Percentiles rank a stretch among this genome's conserved stretches.
Conservation (phyloP, 768 basidiomycete genomes). For the Pholiota molesta region DNA sequence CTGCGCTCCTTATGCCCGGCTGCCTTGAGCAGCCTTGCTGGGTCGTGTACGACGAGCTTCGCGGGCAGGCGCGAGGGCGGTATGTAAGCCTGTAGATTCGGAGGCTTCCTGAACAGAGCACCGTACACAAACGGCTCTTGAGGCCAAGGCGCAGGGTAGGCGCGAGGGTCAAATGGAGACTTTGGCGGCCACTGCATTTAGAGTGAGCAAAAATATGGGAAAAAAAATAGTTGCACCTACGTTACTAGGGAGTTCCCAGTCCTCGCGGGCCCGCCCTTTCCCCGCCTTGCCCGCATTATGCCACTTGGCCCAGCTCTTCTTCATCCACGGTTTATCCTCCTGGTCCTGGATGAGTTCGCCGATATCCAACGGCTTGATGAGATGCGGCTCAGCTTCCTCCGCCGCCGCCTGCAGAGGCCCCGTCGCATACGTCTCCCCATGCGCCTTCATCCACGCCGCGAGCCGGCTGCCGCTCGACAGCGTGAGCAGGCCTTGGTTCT, state of each 20-base stretch:
- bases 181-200: background rate
- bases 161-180: background rate
- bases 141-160: background rate
- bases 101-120: background rate
- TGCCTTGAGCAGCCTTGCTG: conserved; percentile 17
- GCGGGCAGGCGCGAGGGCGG: conserved; percentile 26
- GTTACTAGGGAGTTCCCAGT: conserved; percentile 5
- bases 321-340: conserved; percentile 1
- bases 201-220: background rate
- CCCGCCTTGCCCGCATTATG: conserved; percentile 1
- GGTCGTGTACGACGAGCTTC: conserved; percentile 30
- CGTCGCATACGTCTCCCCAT: conserved; percentile 36
- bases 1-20: background rate
- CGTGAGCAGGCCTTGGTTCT: conserved; percentile 16
- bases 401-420: conserved; percentile 37
- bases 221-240: background rate
- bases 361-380: conserved; percentile 35
- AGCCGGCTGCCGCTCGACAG: conserved; percentile 40
- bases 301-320: background rate
- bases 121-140: background rate
- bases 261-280: background rate
- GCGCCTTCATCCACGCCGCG: conserved; percentile 34
- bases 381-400: conserved; percentile 35
- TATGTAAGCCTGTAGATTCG: background rate
- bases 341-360: conserved; percentile 22